Percentiles rank a stretch among this genome's conserved stretches.
phyloP scores from a whole-genome alignment of 2,329 filamentous ascomycete genomes.

The Colletotrichum sp. region DNA sequence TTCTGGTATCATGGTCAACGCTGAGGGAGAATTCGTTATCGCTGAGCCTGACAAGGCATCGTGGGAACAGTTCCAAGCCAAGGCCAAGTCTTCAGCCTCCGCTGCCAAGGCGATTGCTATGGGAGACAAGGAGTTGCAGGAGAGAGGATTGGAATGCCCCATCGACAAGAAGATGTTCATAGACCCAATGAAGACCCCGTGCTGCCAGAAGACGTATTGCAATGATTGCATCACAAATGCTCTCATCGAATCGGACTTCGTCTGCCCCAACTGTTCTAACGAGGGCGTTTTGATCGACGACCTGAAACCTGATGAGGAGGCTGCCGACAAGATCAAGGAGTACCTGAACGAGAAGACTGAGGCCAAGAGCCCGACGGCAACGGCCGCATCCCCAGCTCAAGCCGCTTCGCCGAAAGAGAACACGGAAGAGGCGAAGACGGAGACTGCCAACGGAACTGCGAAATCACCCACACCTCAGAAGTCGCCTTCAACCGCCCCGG shows the following conservation, averaged over 20 bases:
- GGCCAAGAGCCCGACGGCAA: conserved; percentile 50
- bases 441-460: conserved; percentile 16
- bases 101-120: conserved; percentile 78
- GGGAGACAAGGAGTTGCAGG: conserved; percentile 85
- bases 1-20: conserved; percentile 95
- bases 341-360: conserved; percentile 68
- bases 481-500: conserved; percentile 27
- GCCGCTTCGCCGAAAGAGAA: conserved; percentile 32
- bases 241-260: conserved; percentile 96
- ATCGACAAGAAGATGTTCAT: conserved; percentile 98
- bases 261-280: conserved; percentile 89
- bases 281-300: conserved; percentile 95
- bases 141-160: conserved; percentile 88
- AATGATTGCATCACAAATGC: conserved; percentile 99
- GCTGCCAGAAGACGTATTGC: conserved; percentile 98
- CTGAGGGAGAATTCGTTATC: conserved; percentile 96
- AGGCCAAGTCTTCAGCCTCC: conserved; percentile 84
- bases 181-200: conserved; percentile 98
- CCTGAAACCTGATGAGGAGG: conserved; percentile 81
- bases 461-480: conserved; percentile 34
- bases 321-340: conserved; percentile 76
- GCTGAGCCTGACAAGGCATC: conserved; percentile 93
- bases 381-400: conserved; percentile 34
- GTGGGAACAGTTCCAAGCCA: conserved; percentile 97
- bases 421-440: conserved; percentile 4